Conservation (phyloP, 1,284 basidiomycete species). For the Termitomyces sp. region DNA sequence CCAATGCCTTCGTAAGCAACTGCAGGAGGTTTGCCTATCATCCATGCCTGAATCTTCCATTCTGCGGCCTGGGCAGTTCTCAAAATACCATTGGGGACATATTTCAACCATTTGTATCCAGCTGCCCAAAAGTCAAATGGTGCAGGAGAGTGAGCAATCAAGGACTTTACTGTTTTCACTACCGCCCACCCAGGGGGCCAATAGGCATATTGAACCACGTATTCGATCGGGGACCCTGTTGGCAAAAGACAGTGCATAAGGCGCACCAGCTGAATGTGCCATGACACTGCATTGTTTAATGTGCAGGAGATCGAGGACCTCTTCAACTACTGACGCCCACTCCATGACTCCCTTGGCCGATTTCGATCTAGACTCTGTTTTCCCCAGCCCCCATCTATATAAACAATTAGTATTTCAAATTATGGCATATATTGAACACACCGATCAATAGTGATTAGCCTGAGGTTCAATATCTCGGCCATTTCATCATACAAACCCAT, state of each 20-base stretch:
- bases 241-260: slow-evolving; percentile 88
- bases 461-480: slow-evolving; percentile 79
- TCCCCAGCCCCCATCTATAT: slow-evolving; percentile 86
- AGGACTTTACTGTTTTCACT: slow-evolving; percentile 72
- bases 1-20: slow-evolving; percentile 78
- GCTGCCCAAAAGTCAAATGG: slow-evolving; percentile 30
- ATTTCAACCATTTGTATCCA: slow-evolving; percentile 95
- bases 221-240: slow-evolving; percentile 72
- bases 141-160: not conserved
- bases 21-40: slow-evolving; percentile 89
- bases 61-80: slow-evolving; percentile 96
- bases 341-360: slow-evolving; percentile 78
- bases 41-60: slow-evolving; percentile 95
- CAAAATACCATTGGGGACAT: slow-evolving; percentile 88
- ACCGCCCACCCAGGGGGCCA: slow-evolving; percentile 96
- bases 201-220: slow-evolving; percentile 79
- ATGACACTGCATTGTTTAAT: slow-evolving; percentile 84
- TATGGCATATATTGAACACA: slow-evolving; percentile 28
- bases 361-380: slow-evolving; percentile 70
- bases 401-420: slow-evolving; percentile 9
- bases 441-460: slow-evolving; percentile 94
- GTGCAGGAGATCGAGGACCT: slow-evolving; percentile 78
- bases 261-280: slow-evolving; percentile 96
- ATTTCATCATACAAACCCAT: slow-evolving; percentile 96
- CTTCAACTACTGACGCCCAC: slow-evolving; percentile 88